Conservation (phyloP, 2,329 filamentous ascomycete genomes). For the Aquanectria penicillioides region DNA sequence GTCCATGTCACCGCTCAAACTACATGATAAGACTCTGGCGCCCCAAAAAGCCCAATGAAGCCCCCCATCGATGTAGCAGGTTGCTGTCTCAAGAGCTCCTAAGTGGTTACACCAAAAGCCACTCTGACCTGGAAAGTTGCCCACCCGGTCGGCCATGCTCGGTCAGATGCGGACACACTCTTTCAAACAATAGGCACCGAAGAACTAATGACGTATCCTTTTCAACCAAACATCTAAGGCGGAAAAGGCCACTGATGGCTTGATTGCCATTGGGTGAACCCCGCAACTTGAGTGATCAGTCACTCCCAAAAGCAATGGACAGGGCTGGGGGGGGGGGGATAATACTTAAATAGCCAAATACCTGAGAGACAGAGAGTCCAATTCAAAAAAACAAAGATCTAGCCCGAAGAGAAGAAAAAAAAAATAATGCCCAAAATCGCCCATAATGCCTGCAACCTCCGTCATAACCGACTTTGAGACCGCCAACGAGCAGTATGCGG, state of each 20-base stretch:
- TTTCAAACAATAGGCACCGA: neutral
- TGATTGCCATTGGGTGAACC: slow-evolving; percentile 16
- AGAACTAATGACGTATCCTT: neutral
- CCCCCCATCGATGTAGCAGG: no score
- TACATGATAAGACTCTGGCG: neutral
- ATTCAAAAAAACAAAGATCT: neutral
- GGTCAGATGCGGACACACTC: no score
- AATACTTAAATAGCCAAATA: slow-evolving; percentile 4
- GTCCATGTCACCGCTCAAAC: no score
- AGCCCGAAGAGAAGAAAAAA: neutral
- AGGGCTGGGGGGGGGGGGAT: no score
- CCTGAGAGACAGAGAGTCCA: neutral
- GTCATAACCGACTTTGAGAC: slow-evolving; percentile 37
- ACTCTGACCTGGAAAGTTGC: neutral
- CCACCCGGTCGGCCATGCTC: no score
- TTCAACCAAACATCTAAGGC: slow-evolving; percentile 15
- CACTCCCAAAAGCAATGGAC: slow-evolving; percentile 10
- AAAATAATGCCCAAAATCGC: neutral
- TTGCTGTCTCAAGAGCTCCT: no score
- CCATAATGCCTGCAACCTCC: slow-evolving; percentile 40
- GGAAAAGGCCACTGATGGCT: slow-evolving; percentile 23
- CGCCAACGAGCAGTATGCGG: slow-evolving; percentile 34
- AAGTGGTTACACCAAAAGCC: neutral
- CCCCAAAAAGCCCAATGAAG: neutral
- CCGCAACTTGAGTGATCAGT: slow-evolving; percentile 13